Evolutionary conservation across 495 filamentous ascomycete species (phyloP), one percentile per base, ranked within the genome.

Genomic region (Zalerion maritima): DNA sequence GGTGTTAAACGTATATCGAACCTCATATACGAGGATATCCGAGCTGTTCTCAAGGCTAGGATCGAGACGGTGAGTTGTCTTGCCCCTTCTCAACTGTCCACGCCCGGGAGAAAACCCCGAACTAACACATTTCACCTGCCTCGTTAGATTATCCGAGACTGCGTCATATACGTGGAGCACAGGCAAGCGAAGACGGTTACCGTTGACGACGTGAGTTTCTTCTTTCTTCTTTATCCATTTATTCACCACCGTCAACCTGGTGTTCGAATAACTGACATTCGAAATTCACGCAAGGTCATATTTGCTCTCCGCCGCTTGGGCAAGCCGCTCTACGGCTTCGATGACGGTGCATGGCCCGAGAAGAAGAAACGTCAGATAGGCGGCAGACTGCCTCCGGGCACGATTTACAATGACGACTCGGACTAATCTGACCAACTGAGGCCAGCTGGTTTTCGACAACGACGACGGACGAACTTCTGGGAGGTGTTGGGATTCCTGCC

Each of bases 1-100:
- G 82, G 82, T 0, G 69, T 89, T 4, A 78, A 81, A 38, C 56
- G 82, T 0, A 83, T 91, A 11, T 76, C 70, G 0, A 60, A 40
- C 0, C 36, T 28, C 0, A 75, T 92, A n/a, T 92, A 94, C 44
- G 65, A 81, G 1, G 77, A 83, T 0, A 53, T 67, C 1, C 62
- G 84, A 0, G 11, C 11, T 0, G 69, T 57, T 0, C 17, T 91
- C 1, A 72, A 67, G 18, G 36, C 42, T 0, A 56, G 62, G 1
- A 46, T 86, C 0, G 42, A 58, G n/a, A 36, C 52, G 17, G 78
- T 85, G 49, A 32, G 53, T 41, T 15, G 2, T 19, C 18, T 32
- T 19, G n/a, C 9, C 21, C 18, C 29, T 14, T 14, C 17, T 9
- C 7, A 11, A 18, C 3, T 25, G 14, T 40, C 17, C 22, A 31